Conservation (phyloP, 176 grass and related monocot species). For the Rhipidocladum racemiflorum region DNA sequence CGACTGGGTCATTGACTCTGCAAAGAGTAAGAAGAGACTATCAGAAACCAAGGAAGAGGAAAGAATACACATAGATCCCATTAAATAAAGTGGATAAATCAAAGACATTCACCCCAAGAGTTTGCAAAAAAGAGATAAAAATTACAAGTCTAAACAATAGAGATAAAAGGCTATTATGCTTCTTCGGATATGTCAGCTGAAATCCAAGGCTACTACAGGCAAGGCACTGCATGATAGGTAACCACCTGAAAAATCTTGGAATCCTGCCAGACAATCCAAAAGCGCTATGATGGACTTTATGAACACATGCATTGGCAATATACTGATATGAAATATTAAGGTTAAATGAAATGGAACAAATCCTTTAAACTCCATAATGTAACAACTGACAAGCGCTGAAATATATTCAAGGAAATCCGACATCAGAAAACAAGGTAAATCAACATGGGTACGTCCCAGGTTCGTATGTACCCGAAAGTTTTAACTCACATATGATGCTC, state of each 20-base stretch:
- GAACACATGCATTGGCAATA: neutral
- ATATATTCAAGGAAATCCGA: neutral
- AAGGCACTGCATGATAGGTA: neutral
- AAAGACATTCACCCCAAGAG: slow-evolving; percentile 1
- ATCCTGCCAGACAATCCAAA: neutral
- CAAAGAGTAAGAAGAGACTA: slow-evolving; percentile 7
- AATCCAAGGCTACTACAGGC: neutral
- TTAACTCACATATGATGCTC: neutral
- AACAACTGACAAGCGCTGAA: neutral
- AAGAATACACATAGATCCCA: neutral
- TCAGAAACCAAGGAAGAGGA: slow-evolving; percentile 32
- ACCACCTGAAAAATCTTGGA: neutral
- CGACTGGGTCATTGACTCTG: slow-evolving; percentile 95
- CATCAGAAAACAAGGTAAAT: neutral
- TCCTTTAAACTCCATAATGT: neutral
- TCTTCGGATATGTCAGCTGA: neutral
- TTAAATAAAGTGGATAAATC: neutral
- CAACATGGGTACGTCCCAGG: neutral
- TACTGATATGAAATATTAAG: neutral
- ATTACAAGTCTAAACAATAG: neutral
- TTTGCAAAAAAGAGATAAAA: neutral
- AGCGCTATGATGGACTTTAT: neutral
- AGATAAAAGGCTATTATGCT: neutral
- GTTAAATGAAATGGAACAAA: neutral
- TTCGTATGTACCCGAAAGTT: neutral